Base-by-base conservation (phyloP, 495 filamentous ascomycete genomes). In the Recurvomyces mirabilis region DNA sequence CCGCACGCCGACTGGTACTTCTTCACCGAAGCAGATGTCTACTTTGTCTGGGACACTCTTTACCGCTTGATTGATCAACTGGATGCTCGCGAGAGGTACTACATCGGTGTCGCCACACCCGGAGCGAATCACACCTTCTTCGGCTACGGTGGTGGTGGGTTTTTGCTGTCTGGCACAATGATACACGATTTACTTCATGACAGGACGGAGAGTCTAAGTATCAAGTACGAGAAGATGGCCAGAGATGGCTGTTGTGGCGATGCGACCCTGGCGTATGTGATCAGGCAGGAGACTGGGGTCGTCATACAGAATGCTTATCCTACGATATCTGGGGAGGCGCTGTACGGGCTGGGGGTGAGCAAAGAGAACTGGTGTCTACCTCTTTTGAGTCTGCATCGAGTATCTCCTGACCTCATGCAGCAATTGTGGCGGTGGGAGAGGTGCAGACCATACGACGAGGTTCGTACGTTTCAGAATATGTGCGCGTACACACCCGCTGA, bases 21-120 rank as follows among this genome's bases (percentile, higher is more conserved):
- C 35, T 81, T 81, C 55, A 69, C 79, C 55, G 78, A 82, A 48
- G 71, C 75, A 0, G 78, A 83, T 57, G 78, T 77, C 1, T 82
- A 78, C 52, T 53, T 77, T 18, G 60, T 79, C 34, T 80, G 75
- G 76, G 62, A 68, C 50, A 78, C 72, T 34, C 55, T 82, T 40
- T 60, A 77, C 21, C 62, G 59, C 15, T 79, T 72, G 63, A 51
- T 82, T 23, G 53, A 41, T 17, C 59, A 59, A 17, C 59, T 80
- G 6, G 68, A 76, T 47, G 59, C 66, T 7, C 39, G 55, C 5
- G 47, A 65, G 15, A 60, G 67, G 23, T 51, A 68, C 21, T 81
- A 81, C 53, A 61, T 79, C 20, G 76, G 75, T 0, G 70, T 59
- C 68, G 72, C 62, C 4, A 22, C 40, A 14, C 13, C 24, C 14